phyloP scores from a whole-genome alignment of 805 yeast species.

The Debaryomyces tyrocola region DNA sequence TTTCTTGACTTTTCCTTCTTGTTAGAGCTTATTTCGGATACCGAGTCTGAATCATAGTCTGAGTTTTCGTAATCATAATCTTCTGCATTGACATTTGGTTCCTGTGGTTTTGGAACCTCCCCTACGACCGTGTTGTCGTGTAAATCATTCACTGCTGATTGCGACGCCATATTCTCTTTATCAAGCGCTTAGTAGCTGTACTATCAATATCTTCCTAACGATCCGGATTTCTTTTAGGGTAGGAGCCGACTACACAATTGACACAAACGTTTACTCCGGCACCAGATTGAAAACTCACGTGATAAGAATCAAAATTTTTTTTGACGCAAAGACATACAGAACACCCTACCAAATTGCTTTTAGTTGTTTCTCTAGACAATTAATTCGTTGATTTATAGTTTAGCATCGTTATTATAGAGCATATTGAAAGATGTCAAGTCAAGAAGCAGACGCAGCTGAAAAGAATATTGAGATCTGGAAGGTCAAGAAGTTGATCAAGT shows the following conservation, averaged over 20 bases:
- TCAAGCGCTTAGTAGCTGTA: too few relatives aligned
- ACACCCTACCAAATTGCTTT: too few relatives aligned
- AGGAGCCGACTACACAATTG: too few relatives aligned
- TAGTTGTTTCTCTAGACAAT: too few relatives aligned
- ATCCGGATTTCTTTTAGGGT: too few relatives aligned
- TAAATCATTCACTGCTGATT: neutral
- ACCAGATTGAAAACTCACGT: neutral
- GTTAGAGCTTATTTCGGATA: conserved; percentile 44
- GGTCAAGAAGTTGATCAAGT: conserved; percentile 88
- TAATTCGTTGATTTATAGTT: too few relatives aligned
- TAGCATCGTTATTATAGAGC: neutral
- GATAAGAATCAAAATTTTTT: neutral
- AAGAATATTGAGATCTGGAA: conserved; percentile 99
- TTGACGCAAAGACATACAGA: neutral
- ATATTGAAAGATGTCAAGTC: conserved; percentile 16
- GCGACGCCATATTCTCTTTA: neutral
- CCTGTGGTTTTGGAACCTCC: neutral
- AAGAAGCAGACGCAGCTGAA: conserved; percentile 73
- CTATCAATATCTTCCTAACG: too few relatives aligned
- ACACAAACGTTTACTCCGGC: too few relatives aligned
- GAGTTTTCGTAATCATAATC: conserved; percentile 4
- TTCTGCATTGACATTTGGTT: neutral
- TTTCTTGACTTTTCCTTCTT: conserved; percentile 53
- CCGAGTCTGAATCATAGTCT: conserved; percentile 41
- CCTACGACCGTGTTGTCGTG: neutral